Evolutionary conservation across 805 yeast species (phyloP), one percentile per base, ranked within the genome.

Genomic region (Aciculoconidium aculeatum): DNA sequence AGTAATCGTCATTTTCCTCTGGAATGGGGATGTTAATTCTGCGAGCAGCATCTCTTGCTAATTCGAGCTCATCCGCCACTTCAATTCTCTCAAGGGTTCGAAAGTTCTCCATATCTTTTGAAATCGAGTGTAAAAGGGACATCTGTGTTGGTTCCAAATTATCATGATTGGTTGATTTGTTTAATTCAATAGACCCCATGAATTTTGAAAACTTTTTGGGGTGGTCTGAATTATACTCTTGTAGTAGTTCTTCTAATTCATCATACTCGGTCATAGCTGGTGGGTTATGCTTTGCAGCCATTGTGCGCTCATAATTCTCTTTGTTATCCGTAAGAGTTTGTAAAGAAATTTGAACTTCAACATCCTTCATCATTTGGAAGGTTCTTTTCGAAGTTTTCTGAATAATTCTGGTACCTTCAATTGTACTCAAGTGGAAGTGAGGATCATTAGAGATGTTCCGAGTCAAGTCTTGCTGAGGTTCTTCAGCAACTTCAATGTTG

Each of bases 381-480:
- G 13, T 17, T 12, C 7, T 16, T 19, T 11, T 18, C 11, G 17
- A 6, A 6, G 6, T 22, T 5, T 10, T 14, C 6, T 10, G 12
- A 9, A 22, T 15, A 9, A 10, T 5, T 6, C 8, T 4, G 11
- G 25, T 14, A n/a, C 31, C 23, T 5, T 27, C 32, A 10, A 23
- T 28, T 3, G 37, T 36, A 10, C 40, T 32, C 14, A 39, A 5
- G 18, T 34, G 37, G 26, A 39, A 39, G 14, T 33, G 23, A 4
- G 37, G 32, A 19, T 39, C 43, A 12, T 27, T 32, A 9, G 31
- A 30, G 7, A 39, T 29, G 15, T 27, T 34, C 21, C 23, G n/a
- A n/a, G n/a, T n/a, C n/a, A n/a, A 7, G 7, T 7, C 11, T 7
- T n/a, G 12, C 11, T 21, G 7, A 21, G 7, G 9, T 10, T 8